These are phyloP conservation scores for Cystofilobasidium macerans DNA, from an alignment of 768 basidiomycete genomes.

Conservation along the genomic window DNA sequence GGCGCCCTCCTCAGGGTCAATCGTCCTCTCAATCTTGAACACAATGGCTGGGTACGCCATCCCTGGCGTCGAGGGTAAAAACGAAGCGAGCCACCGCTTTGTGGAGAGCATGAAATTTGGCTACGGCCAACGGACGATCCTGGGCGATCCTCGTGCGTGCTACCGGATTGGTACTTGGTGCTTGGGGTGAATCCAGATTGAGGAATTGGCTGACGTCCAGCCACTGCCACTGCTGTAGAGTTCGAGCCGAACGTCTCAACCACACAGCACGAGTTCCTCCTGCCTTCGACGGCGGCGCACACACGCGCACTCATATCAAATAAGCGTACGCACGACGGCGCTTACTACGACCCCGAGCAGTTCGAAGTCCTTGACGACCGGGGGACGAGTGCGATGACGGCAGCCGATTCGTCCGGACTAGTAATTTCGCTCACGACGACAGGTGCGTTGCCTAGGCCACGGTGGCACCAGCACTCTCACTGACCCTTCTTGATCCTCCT, in stretches of 20 bases:
- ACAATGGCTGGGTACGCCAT: conserved; percentile 59
- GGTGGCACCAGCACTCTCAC: not conserved
- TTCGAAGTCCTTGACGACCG: conserved; percentile 34
- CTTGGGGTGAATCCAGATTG: not conserved
- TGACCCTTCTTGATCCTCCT: conserved; percentile 19
- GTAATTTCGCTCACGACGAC: conserved; percentile 35
- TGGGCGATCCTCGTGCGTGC: conserved; percentile 36
- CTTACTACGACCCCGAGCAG: conserved; percentile 38
- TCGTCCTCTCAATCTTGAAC: conserved; percentile 86
- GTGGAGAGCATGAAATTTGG: conserved; percentile 67
- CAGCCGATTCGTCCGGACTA: conserved; percentile 37
- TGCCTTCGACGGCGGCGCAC: conserved; percentile 10
- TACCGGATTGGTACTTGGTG: not conserved
- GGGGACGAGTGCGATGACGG: conserved; percentile 41
- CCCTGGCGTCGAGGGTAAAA: conserved; percentile 17
- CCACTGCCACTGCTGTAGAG: conserved; percentile 25
- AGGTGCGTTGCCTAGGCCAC: conserved; percentile 7
- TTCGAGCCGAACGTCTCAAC: conserved; percentile 40
- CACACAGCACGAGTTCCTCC: conserved; percentile 37
- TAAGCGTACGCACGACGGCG: conserved; percentile 32
- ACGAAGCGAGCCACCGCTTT: conserved; percentile 62
- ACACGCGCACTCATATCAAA: conserved; percentile 26
- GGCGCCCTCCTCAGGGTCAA: conserved; percentile 71
- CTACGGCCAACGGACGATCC: conserved; percentile 37
- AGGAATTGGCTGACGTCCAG: not conserved